These are phyloP conservation scores for Thraustochytrium sp. DNA, from an alignment of 352 stramenopile genomes.

Conservation along the genomic window DNA sequence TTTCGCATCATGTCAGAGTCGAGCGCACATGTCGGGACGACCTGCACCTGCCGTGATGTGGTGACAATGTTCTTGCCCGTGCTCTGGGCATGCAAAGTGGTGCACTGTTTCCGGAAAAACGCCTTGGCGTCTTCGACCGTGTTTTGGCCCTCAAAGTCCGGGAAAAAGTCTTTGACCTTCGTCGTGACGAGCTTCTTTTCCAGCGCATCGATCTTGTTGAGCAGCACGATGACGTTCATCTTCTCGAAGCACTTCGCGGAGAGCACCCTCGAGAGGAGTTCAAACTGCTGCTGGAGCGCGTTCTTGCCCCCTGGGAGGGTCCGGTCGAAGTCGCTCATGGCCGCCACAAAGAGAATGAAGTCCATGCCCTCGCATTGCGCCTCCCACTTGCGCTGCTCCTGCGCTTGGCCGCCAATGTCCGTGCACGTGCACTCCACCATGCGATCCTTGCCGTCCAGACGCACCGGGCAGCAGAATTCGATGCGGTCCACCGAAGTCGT, in stretches of 20 bases:
- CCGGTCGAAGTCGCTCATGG: slow-evolving; percentile 25
- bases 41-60: neutral
- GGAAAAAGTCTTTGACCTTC: slow-evolving; percentile 16
- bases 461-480: neutral
- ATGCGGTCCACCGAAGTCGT: slow-evolving; percentile 21
- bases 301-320: neutral
- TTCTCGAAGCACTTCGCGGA: neutral
- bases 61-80: neutral
- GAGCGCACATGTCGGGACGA: slow-evolving; percentile 19
- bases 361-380: neutral
- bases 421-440: slow-evolving; percentile 1
- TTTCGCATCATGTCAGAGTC: slow-evolving; percentile 25
- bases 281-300: neutral
- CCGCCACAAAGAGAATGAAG: slow-evolving; percentile 26
- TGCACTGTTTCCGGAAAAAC: slow-evolving; percentile 19
- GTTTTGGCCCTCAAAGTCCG: slow-evolving; percentile 5
- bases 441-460: neutral
- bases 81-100: neutral
- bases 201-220: slow-evolving; percentile 24
- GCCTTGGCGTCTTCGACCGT: neutral
- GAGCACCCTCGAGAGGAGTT: neutral
- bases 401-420: slow-evolving; percentile 33
- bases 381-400: slow-evolving; percentile 37
- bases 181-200: neutral
- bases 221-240: slow-evolving; percentile 20